These are phyloP conservation scores for Crithidia bombi DNA, from an alignment of 208 protist genomes.

Conservation along the genomic window DNA sequence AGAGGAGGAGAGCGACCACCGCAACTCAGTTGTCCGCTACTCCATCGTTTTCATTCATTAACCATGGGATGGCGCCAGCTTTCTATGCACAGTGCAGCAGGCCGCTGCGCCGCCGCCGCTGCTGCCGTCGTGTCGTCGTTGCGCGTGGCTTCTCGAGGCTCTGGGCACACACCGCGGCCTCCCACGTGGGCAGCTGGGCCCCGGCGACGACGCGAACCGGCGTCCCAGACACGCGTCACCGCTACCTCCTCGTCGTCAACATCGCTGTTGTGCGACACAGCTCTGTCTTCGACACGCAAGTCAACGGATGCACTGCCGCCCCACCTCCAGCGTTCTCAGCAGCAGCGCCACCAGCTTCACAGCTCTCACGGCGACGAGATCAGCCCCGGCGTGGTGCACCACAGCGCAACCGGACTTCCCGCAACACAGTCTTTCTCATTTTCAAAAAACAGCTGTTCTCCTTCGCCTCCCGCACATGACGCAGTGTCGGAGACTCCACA, in stretches of 20 bases:
- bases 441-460: too few species aligned
- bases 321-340: too few species aligned
- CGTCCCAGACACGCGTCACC: not conserved
- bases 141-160: not conserved
- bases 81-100: not conserved
- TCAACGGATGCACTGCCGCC: too few species aligned
- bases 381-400: too few species aligned
- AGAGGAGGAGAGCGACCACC: too few species aligned
- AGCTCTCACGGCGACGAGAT: too few species aligned
- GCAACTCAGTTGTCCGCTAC: too few species aligned
- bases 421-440: too few species aligned
- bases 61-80: constrained; percentile 25
- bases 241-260: not conserved
- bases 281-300: not conserved
- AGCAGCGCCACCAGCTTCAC: too few species aligned
- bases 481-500: too few species aligned
- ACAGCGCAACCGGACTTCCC: too few species aligned
- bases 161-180: constrained; percentile 9
- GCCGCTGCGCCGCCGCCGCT: not conserved
- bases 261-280: not conserved
- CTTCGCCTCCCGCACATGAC: too few species aligned
- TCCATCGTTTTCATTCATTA: not conserved
- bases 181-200: constrained; percentile 21
- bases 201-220: not conserved
- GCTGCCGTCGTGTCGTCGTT: not conserved